Conservation (phyloP, 1,139 yeast species). For the Geotrichum phurueaensis region DNA sequence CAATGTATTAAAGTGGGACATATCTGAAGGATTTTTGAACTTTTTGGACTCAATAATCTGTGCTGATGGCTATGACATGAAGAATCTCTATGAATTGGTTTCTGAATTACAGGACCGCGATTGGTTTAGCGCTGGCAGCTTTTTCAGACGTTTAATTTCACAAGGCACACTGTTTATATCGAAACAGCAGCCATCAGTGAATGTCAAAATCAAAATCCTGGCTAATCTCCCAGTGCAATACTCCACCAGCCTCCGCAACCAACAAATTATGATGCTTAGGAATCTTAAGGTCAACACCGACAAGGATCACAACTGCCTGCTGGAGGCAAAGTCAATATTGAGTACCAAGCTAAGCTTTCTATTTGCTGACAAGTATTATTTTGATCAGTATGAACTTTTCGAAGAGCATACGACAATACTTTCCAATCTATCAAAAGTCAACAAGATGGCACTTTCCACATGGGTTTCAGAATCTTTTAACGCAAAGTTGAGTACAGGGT, state of each 20-base stretch:
- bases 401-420: constrained; percentile 10
- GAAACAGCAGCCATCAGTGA: constrained; percentile 22
- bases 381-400: constrained; percentile 16
- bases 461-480: constrained; percentile 21
- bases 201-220: constrained; percentile 47
- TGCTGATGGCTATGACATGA: constrained; percentile 26
- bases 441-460: constrained; percentile 21
- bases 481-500: constrained; percentile 3
- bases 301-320: neutral
- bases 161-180: constrained; percentile 64
- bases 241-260: constrained; percentile 21
- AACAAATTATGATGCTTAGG: constrained; percentile 25
- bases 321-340: constrained; percentile 11
- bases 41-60: constrained; percentile 28
- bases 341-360: constrained; percentile 14
- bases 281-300: constrained; percentile 16
- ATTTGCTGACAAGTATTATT: constrained; percentile 9
- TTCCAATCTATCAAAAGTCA: constrained; percentile 17
- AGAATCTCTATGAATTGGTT: constrained; percentile 47
- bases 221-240: constrained; percentile 46
- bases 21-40: constrained; percentile 29
- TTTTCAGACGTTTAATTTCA: constrained; percentile 71
- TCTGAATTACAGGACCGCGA: constrained; percentile 48
- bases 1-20: constrained; percentile 24
- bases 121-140: constrained; percentile 56